Conservation (phyloP, 495 filamentous ascomycete genomes). For the Talaromyces liani region DNA sequence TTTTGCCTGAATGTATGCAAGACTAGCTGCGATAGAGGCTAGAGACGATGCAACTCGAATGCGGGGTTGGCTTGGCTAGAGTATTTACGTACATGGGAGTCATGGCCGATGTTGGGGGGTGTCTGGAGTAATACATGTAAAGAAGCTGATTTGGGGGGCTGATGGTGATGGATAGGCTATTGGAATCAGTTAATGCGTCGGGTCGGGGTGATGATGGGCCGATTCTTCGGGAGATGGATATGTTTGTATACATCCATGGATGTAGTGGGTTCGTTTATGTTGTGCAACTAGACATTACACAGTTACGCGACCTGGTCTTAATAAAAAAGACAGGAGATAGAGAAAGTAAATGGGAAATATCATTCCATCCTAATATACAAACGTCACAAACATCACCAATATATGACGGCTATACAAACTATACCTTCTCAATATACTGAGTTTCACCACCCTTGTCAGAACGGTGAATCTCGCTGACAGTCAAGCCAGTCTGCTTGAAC, state of each 20-base stretch:
- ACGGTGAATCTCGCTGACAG: conserved; percentile 1
- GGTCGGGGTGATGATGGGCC: neutral
- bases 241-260: no score
- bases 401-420: neutral
- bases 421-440: neutral
- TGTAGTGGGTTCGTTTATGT: no score
- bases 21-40: neutral
- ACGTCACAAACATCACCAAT: neutral
- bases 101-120: neutral
- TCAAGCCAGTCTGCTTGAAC: neutral
- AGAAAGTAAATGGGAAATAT: neutral
- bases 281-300: no score
- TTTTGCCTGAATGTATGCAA: neutral
- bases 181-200: neutral
- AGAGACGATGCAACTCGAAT: neutral
- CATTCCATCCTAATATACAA: neutral
- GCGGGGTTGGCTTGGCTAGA: neutral
- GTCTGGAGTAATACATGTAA: neutral
- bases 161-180: neutral
- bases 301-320: no score
- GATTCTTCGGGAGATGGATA: neutral
- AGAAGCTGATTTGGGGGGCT: neutral
- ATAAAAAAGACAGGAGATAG: no score
- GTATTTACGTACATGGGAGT: neutral
- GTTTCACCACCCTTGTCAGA: neutral